Evolutionary conservation across 1,284 basidiomycete genomes (phyloP).

Genomic region (Xerocomus cyaneibrunnescens): DNA sequence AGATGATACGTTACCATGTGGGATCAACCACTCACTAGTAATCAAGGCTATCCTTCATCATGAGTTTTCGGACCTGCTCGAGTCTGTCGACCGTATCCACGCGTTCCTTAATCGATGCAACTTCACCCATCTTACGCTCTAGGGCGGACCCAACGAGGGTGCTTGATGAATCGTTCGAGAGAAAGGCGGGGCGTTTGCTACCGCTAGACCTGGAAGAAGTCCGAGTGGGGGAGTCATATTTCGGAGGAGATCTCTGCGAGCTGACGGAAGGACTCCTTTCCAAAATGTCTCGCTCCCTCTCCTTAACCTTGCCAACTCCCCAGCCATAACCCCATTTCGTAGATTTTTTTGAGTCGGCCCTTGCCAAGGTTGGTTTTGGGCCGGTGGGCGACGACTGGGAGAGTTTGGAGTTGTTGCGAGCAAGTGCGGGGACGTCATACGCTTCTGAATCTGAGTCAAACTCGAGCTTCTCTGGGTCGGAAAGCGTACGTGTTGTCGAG

Average conservation of each 20-base stretch:
- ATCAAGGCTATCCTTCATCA: conserved; percentile 74
- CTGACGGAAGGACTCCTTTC: conserved; percentile 44
- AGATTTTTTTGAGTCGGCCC: conserved; percentile 52
- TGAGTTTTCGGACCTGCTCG: conserved; percentile 63
- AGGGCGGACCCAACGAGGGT: conserved; percentile 72
- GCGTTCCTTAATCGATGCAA: conserved; percentile 50
- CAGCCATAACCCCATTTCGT: conserved; percentile 65
- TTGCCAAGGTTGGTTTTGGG: conserved; percentile 42
- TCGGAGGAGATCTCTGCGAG: conserved; percentile 37
- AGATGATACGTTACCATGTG: conserved; percentile 7
- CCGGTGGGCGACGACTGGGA: conserved; percentile 34
- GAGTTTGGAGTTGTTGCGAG: conserved; percentile 25
- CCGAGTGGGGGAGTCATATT: conserved; percentile 39
- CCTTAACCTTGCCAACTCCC: conserved; percentile 61
- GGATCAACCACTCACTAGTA: conserved; percentile 69
- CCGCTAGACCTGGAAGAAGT: conserved; percentile 41
- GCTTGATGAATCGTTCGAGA: conserved; percentile 59
- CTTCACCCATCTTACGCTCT: conserved; percentile 65
- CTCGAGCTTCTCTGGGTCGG: conserved; percentile 43
- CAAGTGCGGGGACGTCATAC: conserved; percentile 42
- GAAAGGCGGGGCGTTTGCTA: conserved; percentile 47
- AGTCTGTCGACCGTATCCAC: conserved; percentile 64
- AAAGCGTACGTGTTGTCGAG: conserved; percentile 33
- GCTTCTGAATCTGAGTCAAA: conserved; percentile 59
- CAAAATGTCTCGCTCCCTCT: conserved; percentile 45